Percentiles rank a stretch among this genome's conserved stretches.
phyloP scores from a whole-genome alignment of 176 grass and related monocot genomes.

The Phragmites australis region DNA sequence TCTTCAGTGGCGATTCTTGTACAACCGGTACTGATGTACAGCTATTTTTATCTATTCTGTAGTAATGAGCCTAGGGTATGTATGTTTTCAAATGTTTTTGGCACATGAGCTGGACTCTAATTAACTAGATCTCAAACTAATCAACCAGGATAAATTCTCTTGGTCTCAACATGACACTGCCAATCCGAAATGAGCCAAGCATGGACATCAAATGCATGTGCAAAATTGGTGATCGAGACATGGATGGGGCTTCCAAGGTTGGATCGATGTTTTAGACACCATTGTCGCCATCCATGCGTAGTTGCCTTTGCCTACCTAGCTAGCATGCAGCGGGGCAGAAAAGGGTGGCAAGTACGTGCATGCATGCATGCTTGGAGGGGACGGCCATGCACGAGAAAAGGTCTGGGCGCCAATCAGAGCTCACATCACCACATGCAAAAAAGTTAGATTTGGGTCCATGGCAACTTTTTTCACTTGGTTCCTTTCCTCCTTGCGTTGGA shows the following conservation, averaged over 20 bases:
- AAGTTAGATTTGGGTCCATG: not conserved
- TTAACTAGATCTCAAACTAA: too few species aligned
- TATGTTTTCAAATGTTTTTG: too few species aligned
- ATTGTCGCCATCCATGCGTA: not conserved
- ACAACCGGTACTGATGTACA: too few species aligned
- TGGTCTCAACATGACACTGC: too few species aligned
- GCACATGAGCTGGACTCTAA: too few species aligned
- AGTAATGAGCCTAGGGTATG: too few species aligned
- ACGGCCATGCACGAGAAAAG: not conserved
- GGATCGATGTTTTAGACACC: slow-evolving; percentile 33
- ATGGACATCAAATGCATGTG: slow-evolving; percentile 13
- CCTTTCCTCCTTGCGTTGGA: not conserved
- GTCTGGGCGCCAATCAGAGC: not conserved
- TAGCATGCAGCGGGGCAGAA: not conserved
- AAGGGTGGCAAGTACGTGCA: not conserved
- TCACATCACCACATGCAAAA: slow-evolving; percentile 27
- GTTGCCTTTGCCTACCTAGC: not conserved
- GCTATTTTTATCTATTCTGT: too few species aligned
- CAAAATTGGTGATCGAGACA: not conserved
- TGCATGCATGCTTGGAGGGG: not conserved
- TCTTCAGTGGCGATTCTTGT: too few species aligned
- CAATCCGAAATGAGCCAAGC: not conserved
- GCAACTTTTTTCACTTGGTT: not conserved
- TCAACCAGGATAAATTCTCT: too few species aligned
- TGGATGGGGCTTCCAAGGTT: not conserved